phyloP scores from a whole-genome alignment of 2,329 filamentous ascomycete genomes.

The Pyrenophora graminea region DNA sequence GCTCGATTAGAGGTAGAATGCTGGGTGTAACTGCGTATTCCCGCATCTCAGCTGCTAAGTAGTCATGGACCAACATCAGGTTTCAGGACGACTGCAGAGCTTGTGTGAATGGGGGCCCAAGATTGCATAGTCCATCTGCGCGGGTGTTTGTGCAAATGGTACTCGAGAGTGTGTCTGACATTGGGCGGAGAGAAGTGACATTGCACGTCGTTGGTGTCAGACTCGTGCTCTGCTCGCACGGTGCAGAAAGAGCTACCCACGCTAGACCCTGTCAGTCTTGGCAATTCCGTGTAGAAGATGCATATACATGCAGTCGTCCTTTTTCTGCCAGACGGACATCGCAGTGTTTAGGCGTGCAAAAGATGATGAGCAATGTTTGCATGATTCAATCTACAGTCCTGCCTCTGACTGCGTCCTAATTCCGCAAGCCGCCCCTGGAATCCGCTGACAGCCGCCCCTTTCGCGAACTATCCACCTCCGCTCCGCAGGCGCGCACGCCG shows the following conservation, averaged over 20 bases:
- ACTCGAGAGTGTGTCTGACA: background rate
- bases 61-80: too few relatives aligned
- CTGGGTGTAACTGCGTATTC: too few relatives aligned
- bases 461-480: constrained; percentile 23
- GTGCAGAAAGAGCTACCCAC: constrained; percentile 15
- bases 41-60: too few relatives aligned
- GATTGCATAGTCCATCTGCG: too few relatives aligned
- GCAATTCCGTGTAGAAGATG: constrained; percentile 22
- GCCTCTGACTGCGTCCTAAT: constrained; percentile 12
- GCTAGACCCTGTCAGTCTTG: constrained; percentile 24
- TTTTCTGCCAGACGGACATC: constrained; percentile 27
- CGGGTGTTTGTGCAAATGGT: too few relatives aligned
- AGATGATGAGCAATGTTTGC: constrained; percentile 18
- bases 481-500: constrained; percentile 24
- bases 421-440: constrained; percentile 22
- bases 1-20: too few relatives aligned
- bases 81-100: too few relatives aligned
- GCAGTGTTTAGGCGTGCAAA: constrained; percentile 30
- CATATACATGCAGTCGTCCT: constrained; percentile 26
- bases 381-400: constrained; percentile 7
- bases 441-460: constrained; percentile 26
- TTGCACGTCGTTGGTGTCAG: background rate
- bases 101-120: too few relatives aligned
- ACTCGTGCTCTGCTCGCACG: constrained; percentile 5
- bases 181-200: background rate